Evolutionary conservation across 768 basidiomycete species (phyloP).

Genomic region (Megacollybia marginata): DNA sequence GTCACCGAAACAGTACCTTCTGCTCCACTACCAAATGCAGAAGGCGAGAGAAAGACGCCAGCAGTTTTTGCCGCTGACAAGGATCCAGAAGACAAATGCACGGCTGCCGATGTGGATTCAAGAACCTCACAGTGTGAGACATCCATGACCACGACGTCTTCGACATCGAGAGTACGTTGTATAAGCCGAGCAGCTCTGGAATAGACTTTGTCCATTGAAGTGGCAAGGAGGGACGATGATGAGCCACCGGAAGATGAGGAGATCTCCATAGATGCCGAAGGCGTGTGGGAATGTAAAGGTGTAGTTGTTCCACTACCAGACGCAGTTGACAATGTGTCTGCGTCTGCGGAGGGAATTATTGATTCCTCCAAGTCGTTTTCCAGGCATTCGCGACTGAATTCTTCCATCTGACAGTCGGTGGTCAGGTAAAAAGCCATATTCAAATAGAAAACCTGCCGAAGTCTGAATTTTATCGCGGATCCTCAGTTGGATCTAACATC

Average conservation of each 20-base stretch:
- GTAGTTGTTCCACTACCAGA: not conserved
- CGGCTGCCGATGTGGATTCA: constrained; percentile 45
- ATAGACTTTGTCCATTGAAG: constrained; percentile 83
- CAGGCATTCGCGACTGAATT: constrained; percentile 90
- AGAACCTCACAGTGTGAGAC: constrained; percentile 85
- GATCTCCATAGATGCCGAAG: too few species aligned
- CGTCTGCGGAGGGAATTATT: not conserved
- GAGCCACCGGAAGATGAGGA: not conserved
- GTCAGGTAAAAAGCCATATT: constrained; percentile 1
- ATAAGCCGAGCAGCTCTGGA: constrained; percentile 87
- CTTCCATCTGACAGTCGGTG: constrained; percentile 63
- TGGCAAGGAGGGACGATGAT: constrained; percentile 2
- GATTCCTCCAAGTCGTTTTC: constrained; percentile 72
- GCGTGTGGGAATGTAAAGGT: too few species aligned
- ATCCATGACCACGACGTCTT: constrained; percentile 89
- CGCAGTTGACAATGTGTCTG: not conserved
- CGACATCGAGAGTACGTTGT: constrained; percentile 83
- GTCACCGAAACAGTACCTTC: constrained; percentile 63
- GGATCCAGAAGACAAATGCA: not conserved
- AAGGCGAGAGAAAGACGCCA: not conserved
- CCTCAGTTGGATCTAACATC: constrained; percentile 69
- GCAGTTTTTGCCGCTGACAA: not conserved
- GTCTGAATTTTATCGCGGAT: constrained; percentile 88
- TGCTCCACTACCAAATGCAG: constrained; percentile 14
- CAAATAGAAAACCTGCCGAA: constrained; percentile 44